Evolutionary conservation across 2,329 filamentous ascomycete genomes (phyloP), one percentile per base, ranked within the genome.

Genomic region (Pleurostoma richardsiae): DNA sequence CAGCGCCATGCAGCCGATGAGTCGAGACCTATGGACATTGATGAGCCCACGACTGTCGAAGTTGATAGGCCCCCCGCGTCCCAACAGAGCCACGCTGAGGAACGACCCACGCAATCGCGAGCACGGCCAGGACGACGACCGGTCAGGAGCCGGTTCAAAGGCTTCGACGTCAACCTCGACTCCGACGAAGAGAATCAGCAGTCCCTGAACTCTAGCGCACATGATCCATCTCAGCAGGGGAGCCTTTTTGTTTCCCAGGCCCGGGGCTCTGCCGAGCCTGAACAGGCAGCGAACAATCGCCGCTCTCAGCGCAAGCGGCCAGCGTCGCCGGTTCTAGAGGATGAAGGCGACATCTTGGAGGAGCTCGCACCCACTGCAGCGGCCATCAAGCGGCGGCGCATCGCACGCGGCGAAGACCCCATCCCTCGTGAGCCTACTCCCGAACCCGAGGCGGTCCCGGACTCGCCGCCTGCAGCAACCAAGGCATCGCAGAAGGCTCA

Each of bases 301-400:
- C 33, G 33, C 38, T 60, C 62, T 2, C 63, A 68, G 19, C 68
- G 71, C 30, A 82, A 82, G 56, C 66, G 79, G 28, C 61, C 59
- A 3, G 68, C 70, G 4, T 67, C 71, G 2, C 65, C 68, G 4
- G 52, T 70, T 0, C 63, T 62, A 1, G 66, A 62, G 7, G 53
- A 73, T 10, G 59, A 63, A 43, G 68, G 80, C 45, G 79, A 86
- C 40, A 66, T 86, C 6, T 80, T 92, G 62, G 83, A 90, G 10
- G 74, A 78, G 27, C 78, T 96, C 46, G 82, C 91, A 2, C 88
- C 90, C 0, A 88, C 85, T 1, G 83, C 88, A 4, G 82, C 86
- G 29, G 83, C 83, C 4, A 80, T 90, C 60, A 97, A 95, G 63
- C 82, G 84, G n/a, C 83, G 86, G 27, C 83, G 85, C 29, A 73